Percentiles rank a stretch among this genome's conserved stretches.
These are phyloP conservation scores for Trypanosoma brucei DNA, from an alignment of 208 protist species.

Conservation along the genomic window DNA sequence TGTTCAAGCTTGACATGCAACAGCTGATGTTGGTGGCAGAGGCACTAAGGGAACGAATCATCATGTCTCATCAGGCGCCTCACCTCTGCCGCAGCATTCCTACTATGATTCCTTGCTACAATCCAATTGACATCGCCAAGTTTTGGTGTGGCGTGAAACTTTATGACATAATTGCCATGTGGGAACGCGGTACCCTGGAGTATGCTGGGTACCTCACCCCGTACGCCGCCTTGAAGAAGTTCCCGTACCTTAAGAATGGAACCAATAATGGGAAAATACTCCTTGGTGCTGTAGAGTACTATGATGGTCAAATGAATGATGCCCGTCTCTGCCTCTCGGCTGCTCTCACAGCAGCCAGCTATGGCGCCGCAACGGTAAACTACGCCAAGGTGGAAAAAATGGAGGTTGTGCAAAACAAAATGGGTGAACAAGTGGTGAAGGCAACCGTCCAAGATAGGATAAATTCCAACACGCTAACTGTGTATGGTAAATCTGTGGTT, in stretches of 20 bases:
- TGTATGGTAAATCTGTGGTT: slow-evolving; percentile 86
- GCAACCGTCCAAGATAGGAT: slow-evolving; percentile 73
- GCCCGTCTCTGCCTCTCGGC: slow-evolving; percentile 91
- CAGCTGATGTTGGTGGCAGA: slow-evolving; percentile 91
- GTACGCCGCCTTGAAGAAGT: slow-evolving; percentile 71
- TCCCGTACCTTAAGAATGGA: slow-evolving; percentile 64
- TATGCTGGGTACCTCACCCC: slow-evolving; percentile 80
- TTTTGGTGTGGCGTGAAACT: slow-evolving; percentile 86
- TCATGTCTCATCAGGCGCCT: slow-evolving; percentile 92
- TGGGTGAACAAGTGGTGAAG: slow-evolving; percentile 58
- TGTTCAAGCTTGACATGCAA: slow-evolving; percentile 76
- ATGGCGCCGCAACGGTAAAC: slow-evolving; percentile 92
- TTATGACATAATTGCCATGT: slow-evolving; percentile 87
- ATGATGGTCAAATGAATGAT: slow-evolving; percentile 96
- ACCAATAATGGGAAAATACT: slow-evolving; percentile 59
- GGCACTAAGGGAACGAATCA: slow-evolving; percentile 88
- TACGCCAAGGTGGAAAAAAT: slow-evolving; percentile 80
- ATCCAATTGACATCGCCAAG: slow-evolving; percentile 71
- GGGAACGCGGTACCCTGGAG: slow-evolving; percentile 69
- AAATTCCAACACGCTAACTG: slow-evolving; percentile 52
- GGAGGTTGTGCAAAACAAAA: slow-evolving; percentile 38
- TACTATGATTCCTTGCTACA: slow-evolving; percentile 92
- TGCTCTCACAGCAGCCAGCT: slow-evolving; percentile 90
- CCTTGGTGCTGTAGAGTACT: slow-evolving; percentile 90
- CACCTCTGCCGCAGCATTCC: slow-evolving; percentile 89